These are phyloP conservation scores for Smallanthus sonchifolius DNA, from an alignment of 129 eudicot species.

Conservation along the genomic window DNA sequence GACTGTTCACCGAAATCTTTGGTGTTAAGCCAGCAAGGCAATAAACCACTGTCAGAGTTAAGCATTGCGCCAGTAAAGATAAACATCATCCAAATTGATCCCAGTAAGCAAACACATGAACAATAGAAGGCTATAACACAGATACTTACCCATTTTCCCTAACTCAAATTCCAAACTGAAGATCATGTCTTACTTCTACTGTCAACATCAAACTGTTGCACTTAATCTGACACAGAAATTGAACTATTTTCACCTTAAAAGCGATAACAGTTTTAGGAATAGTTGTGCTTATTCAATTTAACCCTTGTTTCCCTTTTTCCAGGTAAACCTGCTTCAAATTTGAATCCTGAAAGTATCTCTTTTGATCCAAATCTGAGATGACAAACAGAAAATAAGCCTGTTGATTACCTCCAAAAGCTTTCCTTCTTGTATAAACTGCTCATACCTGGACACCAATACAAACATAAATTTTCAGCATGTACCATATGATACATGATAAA, in stretches of 20 bases:
- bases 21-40: not conserved
- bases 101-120: not conserved
- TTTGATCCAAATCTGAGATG: not conserved
- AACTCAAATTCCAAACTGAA: not conserved
- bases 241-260: not conserved
- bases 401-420: constrained; percentile 83
- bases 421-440: constrained; percentile 76
- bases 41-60: not conserved
- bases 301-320: constrained; percentile 9
- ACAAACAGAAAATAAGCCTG: not conserved
- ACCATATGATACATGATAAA: not conserved
- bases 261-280: not conserved
- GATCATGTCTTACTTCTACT: not conserved
- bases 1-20: not conserved
- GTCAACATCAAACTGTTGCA: not conserved
- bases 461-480: constrained; percentile 6
- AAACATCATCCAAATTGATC: not conserved
- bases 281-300: not conserved
- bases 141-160: not conserved
- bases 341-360: not conserved
- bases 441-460: constrained; percentile 53
- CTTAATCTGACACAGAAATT: not conserved
- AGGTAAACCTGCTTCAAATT: not conserved
- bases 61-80: not conserved
- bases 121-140: not conserved